These are phyloP conservation scores for Lactuca saligna DNA, from an alignment of 129 eudicot species.

Conservation along the genomic window DNA sequence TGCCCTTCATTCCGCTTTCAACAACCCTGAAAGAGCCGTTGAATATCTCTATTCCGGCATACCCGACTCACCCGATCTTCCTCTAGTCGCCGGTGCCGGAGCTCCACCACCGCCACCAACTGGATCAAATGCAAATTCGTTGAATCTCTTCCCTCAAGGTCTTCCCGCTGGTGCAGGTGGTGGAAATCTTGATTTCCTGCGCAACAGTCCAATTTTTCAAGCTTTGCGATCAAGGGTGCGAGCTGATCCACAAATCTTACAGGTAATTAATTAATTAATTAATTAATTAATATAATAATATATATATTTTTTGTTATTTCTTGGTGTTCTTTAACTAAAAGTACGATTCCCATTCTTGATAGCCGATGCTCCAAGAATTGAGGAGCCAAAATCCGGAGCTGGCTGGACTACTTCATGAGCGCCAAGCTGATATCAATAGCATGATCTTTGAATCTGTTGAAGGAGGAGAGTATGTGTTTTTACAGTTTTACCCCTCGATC, in stretches of 20 bases:
- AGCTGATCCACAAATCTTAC: constrained; percentile 84
- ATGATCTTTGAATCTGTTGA: constrained; percentile 72
- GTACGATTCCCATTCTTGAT: constrained; percentile 15
- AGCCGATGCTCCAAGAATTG: constrained; percentile 94
- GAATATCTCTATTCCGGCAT: constrained; percentile 54
- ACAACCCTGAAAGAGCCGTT: constrained; percentile 43
- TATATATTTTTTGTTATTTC: not conserved
- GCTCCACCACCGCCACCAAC: constrained; percentile 44
- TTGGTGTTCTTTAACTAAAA: not conserved
- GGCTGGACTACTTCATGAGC: constrained; percentile 67
- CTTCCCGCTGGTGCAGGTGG: constrained; percentile 50
- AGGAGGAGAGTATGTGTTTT: constrained; percentile 60
- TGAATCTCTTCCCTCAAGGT: constrained; percentile 85
- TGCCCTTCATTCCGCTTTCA: constrained; percentile 41
- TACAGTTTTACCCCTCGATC: not conserved
- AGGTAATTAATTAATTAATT: constrained; percentile 38
- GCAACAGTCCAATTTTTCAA: constrained; percentile 78
- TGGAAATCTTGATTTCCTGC: constrained; percentile 74
- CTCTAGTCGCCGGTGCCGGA: constrained; percentile 44
- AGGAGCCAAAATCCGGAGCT: constrained; percentile 80
- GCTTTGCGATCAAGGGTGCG: constrained; percentile 80
- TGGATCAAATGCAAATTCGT: constrained; percentile 82
- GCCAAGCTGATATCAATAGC: constrained; percentile 73
- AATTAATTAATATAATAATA: not conserved
- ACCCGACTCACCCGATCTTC: constrained; percentile 70